Evolutionary conservation across 495 filamentous ascomycete genomes (phyloP), one percentile per base, ranked within the genome.

Genomic region (Thermothielavioides terrestris): DNA sequence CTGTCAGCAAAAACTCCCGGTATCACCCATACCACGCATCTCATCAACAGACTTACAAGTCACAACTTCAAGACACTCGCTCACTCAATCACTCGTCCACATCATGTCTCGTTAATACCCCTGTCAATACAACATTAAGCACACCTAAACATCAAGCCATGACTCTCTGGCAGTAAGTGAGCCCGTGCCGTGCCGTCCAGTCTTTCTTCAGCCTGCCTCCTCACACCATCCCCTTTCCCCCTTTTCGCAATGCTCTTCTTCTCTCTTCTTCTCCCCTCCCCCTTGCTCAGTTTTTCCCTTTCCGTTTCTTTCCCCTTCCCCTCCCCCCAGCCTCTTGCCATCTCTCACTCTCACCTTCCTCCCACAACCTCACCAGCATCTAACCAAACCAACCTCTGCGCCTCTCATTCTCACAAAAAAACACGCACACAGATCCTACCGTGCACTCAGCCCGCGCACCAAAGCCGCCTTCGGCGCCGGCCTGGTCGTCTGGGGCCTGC

Each of bases 401-500:
- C 27, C 11, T 2, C 12, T 14, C 26, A 9, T 14, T 26, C 15
- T 1, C 23, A 28, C 25, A 6, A 40, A 47, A 32, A 42, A 50
- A n/a, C n/a, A n/a, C n/a, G n/a, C n/a, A n/a, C n/a, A n/a, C 41
- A 52, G 21, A 67, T 56, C 54, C 50, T 74, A 69, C 55, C 63
- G 53, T 36, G 64, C 63, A 46, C 66, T 76, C 18, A 59, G 67
- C 10, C 58, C 64, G 14, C 64, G 56, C 40, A 44, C 64, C 32
- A 66, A 63, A 42, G 42, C 68, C 23, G 65, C 59, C 37, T 54
- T 74, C 41, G 71, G 73, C 36, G 53, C 61, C n/a, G 66, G 64
- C 41, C 50, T 76, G 37, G 35, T 74, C 18, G 55, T 59, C 35
- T 76, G 73, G 73, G 71, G 73, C 15, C 38, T 56, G 34, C 52